Evolutionary conservation across 495 filamentous ascomycete genomes (phyloP).

Genomic region (Podospora bellae-mahoneyi): DNA sequence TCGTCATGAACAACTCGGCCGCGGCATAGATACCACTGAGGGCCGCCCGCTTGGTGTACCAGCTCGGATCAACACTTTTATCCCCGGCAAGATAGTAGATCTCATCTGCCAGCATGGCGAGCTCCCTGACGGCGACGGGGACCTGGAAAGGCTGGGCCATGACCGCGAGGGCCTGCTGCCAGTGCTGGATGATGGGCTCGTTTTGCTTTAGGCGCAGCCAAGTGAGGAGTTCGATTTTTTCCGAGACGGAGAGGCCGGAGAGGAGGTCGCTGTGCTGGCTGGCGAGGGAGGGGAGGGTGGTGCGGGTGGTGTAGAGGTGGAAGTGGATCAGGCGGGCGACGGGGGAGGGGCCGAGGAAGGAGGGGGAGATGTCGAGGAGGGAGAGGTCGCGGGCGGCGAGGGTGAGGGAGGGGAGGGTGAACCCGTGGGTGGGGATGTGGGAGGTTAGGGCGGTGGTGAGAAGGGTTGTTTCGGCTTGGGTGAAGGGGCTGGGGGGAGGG

Average conservation of each 20-base stretch:
- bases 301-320: constrained; percentile 66
- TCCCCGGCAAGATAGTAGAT: constrained; percentile 85
- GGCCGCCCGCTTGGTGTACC: constrained; percentile 86
- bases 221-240: constrained; percentile 61
- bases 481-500: constrained; percentile 51
- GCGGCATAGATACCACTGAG: constrained; percentile 79
- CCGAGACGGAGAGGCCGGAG: constrained; percentile 40
- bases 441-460: constrained; percentile 68
- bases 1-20: constrained; percentile 89
- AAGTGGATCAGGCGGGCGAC: constrained; percentile 75
- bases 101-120: constrained; percentile 79
- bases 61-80: constrained; percentile 70
- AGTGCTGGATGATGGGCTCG: constrained; percentile 60
- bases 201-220: constrained; percentile 75
- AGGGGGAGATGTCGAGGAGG: constrained; percentile 80
- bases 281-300: constrained; percentile 49
- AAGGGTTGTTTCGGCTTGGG: constrained; percentile 66
- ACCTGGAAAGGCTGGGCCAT: constrained; percentile 79
- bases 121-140: constrained; percentile 71
- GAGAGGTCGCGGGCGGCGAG: constrained; percentile 77
- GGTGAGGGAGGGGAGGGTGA: constrained; percentile 65
- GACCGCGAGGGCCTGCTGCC: constrained; percentile 86
- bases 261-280: constrained; percentile 28
- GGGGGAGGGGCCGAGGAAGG: constrained; percentile 71
- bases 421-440: constrained; percentile 82